phyloP scores from a whole-genome alignment of 768 basidiomycete genomes.

The Tremella fuciformis region DNA sequence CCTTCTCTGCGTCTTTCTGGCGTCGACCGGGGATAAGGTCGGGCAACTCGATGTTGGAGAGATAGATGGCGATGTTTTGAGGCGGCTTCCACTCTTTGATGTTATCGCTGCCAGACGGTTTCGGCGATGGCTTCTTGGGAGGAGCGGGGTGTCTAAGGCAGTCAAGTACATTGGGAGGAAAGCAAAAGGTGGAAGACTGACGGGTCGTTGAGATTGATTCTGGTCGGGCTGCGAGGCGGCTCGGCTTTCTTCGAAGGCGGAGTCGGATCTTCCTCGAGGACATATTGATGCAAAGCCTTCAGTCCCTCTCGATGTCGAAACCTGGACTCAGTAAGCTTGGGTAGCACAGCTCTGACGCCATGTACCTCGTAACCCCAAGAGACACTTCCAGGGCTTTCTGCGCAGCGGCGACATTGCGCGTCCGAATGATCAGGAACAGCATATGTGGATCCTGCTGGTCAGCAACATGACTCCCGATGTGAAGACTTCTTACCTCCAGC shows the following conservation, averaged over 20 bases:
- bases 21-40: conserved; percentile 41
- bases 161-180: neutral
- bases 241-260: conserved; percentile 1
- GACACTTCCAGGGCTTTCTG: conserved; percentile 46
- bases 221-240: conserved; percentile 25
- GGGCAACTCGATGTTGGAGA: conserved; percentile 49
- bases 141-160: neutral
- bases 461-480: neutral
- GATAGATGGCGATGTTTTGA: conserved; percentile 45
- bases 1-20: too few species aligned
- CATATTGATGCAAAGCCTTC: conserved; percentile 47
- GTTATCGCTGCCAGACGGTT: neutral
- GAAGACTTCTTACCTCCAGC: conserved; percentile 27
- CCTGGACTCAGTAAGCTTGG: too few species aligned
- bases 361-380: conserved; percentile 46
- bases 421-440: conserved; percentile 48
- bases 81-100: conserved; percentile 33
- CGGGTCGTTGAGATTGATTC: conserved; percentile 46
- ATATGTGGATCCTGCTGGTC: conserved; percentile 35
- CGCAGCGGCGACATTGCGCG: conserved; percentile 29
- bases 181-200: neutral
- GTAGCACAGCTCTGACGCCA: too few species aligned
- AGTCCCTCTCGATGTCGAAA: conserved; percentile 46
- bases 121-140: neutral
- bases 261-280: conserved; percentile 40